phyloP scores from a whole-genome alignment of 306 rosid genomes.

The Spatholobus suberectus region DNA sequence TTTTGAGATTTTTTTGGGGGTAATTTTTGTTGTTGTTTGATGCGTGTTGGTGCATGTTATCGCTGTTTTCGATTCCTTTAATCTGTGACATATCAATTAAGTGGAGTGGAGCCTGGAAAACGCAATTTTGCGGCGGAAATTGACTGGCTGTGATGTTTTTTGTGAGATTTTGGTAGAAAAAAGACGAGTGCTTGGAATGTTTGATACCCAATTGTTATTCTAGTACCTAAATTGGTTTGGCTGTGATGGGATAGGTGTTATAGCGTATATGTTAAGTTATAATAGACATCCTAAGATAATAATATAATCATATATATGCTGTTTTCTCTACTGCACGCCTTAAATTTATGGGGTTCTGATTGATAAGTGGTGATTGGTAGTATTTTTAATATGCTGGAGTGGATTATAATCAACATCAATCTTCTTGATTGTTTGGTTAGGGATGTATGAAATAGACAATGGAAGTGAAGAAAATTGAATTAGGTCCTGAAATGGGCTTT shows the following conservation, averaged over 20 bases:
- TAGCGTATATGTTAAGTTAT: neutral
- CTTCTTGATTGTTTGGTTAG: neutral
- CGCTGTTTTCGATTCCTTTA: neutral
- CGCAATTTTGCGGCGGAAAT: neutral
- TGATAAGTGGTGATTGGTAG: neutral
- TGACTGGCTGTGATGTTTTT: neutral
- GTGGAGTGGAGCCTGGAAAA: neutral
- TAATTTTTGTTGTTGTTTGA: neutral
- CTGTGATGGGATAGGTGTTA: neutral
- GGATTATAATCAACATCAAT: constrained; percentile 1
- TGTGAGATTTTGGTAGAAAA: neutral
- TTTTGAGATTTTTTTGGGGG: neutral
- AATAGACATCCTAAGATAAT: neutral
- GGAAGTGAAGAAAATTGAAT: neutral
- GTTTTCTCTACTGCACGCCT: neutral
- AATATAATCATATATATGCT: neutral
- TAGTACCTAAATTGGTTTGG: neutral
- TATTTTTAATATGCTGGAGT: constrained; percentile 7
- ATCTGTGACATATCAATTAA: neutral
- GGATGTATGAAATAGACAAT: neutral
- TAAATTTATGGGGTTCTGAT: neutral
- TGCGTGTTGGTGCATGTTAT: constrained; percentile 20
- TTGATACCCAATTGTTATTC: constrained; percentile 5
- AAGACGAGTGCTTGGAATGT: neutral
- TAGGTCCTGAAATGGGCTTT: neutral